Evolutionary conservation across 169 alveolate genomes (phyloP).

Genomic region (Blepharisma undulans): DNA sequence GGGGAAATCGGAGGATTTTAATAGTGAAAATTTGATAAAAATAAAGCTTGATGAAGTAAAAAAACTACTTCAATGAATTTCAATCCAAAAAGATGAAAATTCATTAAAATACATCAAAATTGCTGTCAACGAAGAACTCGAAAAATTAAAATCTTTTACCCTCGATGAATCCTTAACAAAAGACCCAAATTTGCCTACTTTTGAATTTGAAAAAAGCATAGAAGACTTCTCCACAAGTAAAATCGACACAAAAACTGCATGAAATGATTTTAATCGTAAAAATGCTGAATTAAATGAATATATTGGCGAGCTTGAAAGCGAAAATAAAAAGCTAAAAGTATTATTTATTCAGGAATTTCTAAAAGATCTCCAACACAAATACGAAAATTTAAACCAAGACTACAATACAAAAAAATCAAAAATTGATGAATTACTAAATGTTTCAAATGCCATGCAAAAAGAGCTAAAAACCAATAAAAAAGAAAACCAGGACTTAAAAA

Average conservation of each 20-base stretch:
- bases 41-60: background rate
- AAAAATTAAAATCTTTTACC: background rate
- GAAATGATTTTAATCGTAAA: background rate
- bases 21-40: background rate
- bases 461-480: background rate
- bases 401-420: background rate
- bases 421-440: background rate
- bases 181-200: background rate
- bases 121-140: background rate
- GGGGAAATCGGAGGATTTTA: background rate
- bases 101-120: background rate
- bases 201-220: background rate
- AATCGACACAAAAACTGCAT: background rate
- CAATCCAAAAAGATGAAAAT: background rate
- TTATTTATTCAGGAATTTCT: background rate
- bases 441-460: background rate
- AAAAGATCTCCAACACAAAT: background rate
- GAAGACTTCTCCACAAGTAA: background rate
- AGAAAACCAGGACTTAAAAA: background rate
- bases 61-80: background rate
- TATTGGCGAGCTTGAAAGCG: background rate
- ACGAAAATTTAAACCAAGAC: background rate
- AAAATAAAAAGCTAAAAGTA: background rate
- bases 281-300: background rate
- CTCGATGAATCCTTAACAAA: background rate